Evolutionary conservation across 163 green algal genomes (phyloP), one percentile per base, ranked within the genome.

Genomic region (Scenedesmus sp.): DNA sequence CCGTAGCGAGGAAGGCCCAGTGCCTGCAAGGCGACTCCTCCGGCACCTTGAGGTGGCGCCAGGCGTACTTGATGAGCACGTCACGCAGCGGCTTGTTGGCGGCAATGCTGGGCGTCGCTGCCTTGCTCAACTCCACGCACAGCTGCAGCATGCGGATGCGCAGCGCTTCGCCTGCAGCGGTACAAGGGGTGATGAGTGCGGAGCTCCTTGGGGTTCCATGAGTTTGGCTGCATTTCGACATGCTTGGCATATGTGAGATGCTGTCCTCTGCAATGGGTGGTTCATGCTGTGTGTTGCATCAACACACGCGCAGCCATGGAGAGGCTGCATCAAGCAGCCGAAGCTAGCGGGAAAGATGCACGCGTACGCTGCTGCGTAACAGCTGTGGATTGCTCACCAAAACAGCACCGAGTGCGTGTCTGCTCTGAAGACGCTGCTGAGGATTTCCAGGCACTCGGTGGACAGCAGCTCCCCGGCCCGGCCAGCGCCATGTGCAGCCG

Each of bases 1-100:
- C 85, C 0, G 49, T 90, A 6, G 85, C 85, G 6, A 90, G 85
- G 85, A 90, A 90, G 6, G 85, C 85, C 85, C 85, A 90, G 33
- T 51, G 26, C 53, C 85, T 61, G 81, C 72, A 81, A 12, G 35
- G 37, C 18, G 80, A 88, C 44, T 99, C 96, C 43, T 98, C 95
- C 13, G 87, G 87, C 93, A 90, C 85, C 30, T 98, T 98, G 20
- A 99, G 94, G 91, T 98, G 95, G 89, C 97, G 96, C 97, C 98
- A 99, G 0, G 95, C 95, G 90, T 97, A 98, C 90, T 98, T 97
- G 72, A 99, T 98, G 0, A 99, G 87, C 9, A 61, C 87, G 24
- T 89, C 70, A 5, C 88, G 42, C 85, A 91, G 81, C 53, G 33
- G 33, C 46, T 59, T 76, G 83, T 82, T 59, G 35, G 83, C 51